Evolutionary conservation across 805 yeast species (phyloP).

Genomic region (Ogataea degrootiae): DNA sequence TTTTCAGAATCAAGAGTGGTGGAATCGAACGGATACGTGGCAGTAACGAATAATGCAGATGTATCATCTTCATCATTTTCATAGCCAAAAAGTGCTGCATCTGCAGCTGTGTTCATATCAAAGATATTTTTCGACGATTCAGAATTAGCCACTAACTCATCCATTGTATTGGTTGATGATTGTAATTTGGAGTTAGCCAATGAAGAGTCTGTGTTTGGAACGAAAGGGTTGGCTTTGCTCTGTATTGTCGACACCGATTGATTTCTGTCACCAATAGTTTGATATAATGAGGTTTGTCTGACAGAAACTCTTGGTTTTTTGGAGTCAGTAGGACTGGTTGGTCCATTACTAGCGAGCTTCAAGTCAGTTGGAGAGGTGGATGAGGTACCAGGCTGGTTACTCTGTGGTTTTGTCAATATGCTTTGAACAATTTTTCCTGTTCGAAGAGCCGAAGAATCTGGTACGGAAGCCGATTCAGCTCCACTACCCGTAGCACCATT

Average conservation of each 20-base stretch:
- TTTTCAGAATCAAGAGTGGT: constrained; percentile 54
- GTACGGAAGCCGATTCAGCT: not conserved
- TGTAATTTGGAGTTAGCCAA: constrained; percentile 1
- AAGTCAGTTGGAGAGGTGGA: not conserved
- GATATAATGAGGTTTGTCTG: constrained; percentile 24
- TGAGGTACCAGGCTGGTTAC: not conserved
- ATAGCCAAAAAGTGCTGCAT: constrained; percentile 1
- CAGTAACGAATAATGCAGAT: constrained; percentile 33
- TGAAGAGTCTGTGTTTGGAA: not conserved
- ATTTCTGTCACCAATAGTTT: constrained; percentile 10
- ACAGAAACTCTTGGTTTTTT: constrained; percentile 24
- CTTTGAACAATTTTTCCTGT: not conserved
- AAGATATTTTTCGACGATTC: constrained; percentile 14
- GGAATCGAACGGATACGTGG: constrained; percentile 31
- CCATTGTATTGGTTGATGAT: constrained; percentile 5
- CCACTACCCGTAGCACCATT: not conserved
- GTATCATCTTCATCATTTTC: constrained; percentile 27
- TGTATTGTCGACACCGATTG: not conserved
- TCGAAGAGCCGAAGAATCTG: not conserved
- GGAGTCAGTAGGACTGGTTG: not conserved
- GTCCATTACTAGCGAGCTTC: not conserved
- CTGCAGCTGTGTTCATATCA: constrained; percentile 7
- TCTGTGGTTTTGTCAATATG: not conserved
- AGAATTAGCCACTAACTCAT: constrained; percentile 6
- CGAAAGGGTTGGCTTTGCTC: not conserved